Evolutionary conservation across 2,329 filamentous ascomycete species (phyloP), one percentile per base, ranked within the genome.

Genomic region (Biscogniauxia sp.): DNA sequence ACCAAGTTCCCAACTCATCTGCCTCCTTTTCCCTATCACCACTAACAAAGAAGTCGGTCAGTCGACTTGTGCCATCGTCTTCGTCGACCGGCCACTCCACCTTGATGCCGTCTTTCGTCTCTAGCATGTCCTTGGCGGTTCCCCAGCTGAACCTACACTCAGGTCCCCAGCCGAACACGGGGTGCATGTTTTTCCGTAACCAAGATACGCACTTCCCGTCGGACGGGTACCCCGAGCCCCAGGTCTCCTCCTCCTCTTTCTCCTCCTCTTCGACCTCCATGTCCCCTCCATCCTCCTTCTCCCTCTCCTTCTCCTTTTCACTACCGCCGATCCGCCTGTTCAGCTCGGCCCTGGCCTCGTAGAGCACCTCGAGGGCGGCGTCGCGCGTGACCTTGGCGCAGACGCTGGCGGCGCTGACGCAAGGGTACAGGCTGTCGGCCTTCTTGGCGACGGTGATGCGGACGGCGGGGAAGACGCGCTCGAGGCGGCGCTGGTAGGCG

Each of bases 61-160:
- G 74, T 59, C 86, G 86, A 64, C 81, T 84, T 25, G 86, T 84
- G 57, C 89, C 86, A 3, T 84, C 85, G 37, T 92, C 88, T 20
- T 93, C 89, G 5, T 88, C 86, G 13, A 79, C 81, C 0, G 93
- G 92, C 94, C 94, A 98, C 53, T 96, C 92, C 0, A 96, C 89
- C 72, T 84, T 88, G 57, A 90, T 82, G 3, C 84, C 86, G 23
- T 80, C 83, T 74, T 90, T 92, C n/a, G 81, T 79, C 67, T 97
- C 93, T 3, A 99, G 79, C 86, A 98, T 85, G 71, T 98, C 93
- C 78, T 96, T 97, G 1, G 91, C 91, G 0, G 95, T 98, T 0
- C 90, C 91, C 95, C 95, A 99, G 72, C 93, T 97, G 72, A 97
- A 98, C 4, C 95, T 84, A 73, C 92, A 96, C 77, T 98, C 93